These are phyloP conservation scores for Clonostachys sp. DNA, from an alignment of 2,329 filamentous ascomycete genomes.

Conservation along the genomic window DNA sequence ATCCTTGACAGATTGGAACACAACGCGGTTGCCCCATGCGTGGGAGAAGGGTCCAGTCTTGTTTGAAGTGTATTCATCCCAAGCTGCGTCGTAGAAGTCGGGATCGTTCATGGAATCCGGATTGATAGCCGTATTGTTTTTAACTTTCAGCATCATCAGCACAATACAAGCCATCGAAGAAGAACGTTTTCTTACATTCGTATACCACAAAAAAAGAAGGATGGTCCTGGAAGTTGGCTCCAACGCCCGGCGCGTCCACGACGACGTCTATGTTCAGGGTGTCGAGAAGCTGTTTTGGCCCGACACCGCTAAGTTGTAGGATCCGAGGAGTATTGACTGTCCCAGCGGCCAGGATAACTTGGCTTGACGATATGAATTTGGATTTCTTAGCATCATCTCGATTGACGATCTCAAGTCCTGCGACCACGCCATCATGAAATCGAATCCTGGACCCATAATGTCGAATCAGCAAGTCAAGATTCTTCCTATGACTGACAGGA, in stretches of 20 bases:
- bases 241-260: conserved; percentile 52
- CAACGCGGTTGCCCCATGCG: conserved; percentile 10
- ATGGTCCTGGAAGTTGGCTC: conserved; percentile 27
- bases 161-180: background rate
- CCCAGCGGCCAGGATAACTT: conserved; percentile 31
- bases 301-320: conserved; percentile 53
- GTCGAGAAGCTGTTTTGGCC: conserved; percentile 39
- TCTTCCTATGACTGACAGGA: conserved; percentile 7
- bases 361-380: conserved; percentile 5
- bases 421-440: conserved; percentile 22
- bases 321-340: conserved; percentile 52
- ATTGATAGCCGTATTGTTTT: conserved; percentile 6
- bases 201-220: conserved; percentile 23
- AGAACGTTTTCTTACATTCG: conserved; percentile 11
- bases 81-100: conserved; percentile 11
- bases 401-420: conserved; percentile 17
- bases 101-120: conserved; percentile 11
- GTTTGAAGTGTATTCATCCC: conserved; percentile 11
- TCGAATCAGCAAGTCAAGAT: conserved; percentile 10
- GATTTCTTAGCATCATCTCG: conserved; percentile 3
- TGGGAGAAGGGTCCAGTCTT: conserved; percentile 15
- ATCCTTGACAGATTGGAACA: conserved; percentile 10
- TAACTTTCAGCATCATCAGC: background rate
- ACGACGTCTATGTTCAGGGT: conserved; percentile 40
- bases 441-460: conserved; percentile 12